Evolutionary conservation across 1,284 basidiomycete genomes (phyloP), one percentile per base, ranked within the genome.

Genomic region (Microbotryum scabiosae): DNA sequence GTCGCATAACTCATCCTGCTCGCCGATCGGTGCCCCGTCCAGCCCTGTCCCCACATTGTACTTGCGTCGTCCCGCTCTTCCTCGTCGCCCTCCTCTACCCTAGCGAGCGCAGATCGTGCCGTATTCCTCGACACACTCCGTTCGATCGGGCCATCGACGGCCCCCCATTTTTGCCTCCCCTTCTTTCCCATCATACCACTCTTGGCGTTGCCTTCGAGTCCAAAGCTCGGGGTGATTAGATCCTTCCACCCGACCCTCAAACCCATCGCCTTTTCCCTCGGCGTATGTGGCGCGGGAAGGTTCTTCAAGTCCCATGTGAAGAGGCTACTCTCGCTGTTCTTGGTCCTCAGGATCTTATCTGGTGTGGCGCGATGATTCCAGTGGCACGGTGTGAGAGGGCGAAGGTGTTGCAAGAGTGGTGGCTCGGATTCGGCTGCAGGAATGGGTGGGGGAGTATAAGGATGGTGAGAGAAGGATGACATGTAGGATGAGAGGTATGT

Each of bases 141-240:
- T 41, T 62, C 60, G 3, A 62, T 51, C 26, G 65, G 51, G 0
- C 62, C 65, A 20, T 45, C 54, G 6, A n/a, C 20, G 21, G 60
- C 65, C 1, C 65, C 65, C n/a, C 49, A 66, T 54, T 49, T 36
- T 6, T 60, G 62, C 18, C 36, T 52, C 2, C 60, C 62, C 14
- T 43, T 55, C 8, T 62, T 62, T 0, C 57, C 62, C 2, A 56
- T 58, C 8, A 66, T 49, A 8, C 28, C 46, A 5, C 36, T 41
- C 36, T 41, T 41, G 36, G 36, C 36, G 5, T 60, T 62, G 0
- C 56, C 62, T 2, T 58, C 60, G 5, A 66, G 55, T 8, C 28
- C 46, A 5, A 23, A 12, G 16, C 51, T 62, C 2, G 62, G 65
- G 18, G 50, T 44, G 20, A 66, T n/a, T 18, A 65, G 10, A 20